Evolutionary conservation across 1,284 basidiomycete genomes (phyloP).

Genomic region (Rhizopogon hawkerae): DNA sequence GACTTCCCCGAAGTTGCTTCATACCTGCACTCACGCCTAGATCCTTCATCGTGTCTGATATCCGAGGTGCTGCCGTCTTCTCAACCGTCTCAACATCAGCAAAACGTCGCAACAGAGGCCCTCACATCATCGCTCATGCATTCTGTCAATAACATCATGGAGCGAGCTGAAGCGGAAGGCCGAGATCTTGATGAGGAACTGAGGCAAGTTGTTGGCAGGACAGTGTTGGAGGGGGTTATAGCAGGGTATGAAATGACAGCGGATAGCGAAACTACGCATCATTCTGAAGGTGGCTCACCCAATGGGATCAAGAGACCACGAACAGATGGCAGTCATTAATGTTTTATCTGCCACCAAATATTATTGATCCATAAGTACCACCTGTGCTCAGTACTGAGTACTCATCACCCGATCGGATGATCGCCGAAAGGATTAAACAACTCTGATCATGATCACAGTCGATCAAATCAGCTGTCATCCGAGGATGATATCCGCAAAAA

Average conservation of each 20-base stretch:
- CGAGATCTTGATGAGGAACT: constrained; percentile 54
- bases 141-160: constrained; percentile 59
- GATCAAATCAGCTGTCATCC: constrained; percentile 21
- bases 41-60: constrained; percentile 22
- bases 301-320: constrained; percentile 20
- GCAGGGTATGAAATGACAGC: constrained; percentile 47
- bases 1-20: constrained; percentile 74
- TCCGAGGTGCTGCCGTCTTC: constrained; percentile 12
- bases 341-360: background rate
- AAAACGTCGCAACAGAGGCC: constrained; percentile 59
- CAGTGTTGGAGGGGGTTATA: constrained; percentile 53
- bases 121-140: constrained; percentile 64
- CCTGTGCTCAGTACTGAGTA: constrained; percentile 11
- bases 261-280: constrained; percentile 13
- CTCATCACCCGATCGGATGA: constrained; percentile 24
- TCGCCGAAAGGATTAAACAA: constrained; percentile 20
- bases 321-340: constrained; percentile 18
- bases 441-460: constrained; percentile 25
- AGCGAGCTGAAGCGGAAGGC: constrained; percentile 54
- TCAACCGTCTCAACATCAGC: constrained; percentile 57
- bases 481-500: constrained; percentile 9
- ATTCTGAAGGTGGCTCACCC: constrained; percentile 13
- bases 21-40: constrained; percentile 49
- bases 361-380: background rate
- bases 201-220: constrained; percentile 45